These are phyloP conservation scores for Paramarasmius palmivorus DNA, from an alignment of 1,284 basidiomycete genomes.

Conservation along the genomic window DNA sequence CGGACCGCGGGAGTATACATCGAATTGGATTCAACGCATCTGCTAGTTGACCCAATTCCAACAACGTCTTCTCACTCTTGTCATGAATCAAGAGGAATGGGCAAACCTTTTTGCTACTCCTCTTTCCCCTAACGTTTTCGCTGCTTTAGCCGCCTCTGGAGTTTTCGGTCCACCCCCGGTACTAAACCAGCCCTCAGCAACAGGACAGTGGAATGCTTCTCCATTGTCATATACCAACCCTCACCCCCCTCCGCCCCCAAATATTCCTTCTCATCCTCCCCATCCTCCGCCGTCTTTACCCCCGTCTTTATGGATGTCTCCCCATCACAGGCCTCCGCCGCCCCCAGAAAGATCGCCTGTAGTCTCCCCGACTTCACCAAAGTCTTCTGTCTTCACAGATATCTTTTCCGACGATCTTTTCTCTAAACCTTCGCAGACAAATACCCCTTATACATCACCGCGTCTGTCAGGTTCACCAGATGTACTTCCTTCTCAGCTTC, in stretches of 20 bases:
- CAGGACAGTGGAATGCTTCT: slow-evolving; percentile 28
- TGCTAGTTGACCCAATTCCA: slow-evolving; percentile 17
- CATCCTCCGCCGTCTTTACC: slow-evolving; percentile 46
- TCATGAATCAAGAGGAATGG: slow-evolving; percentile 44
- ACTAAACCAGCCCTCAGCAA: slow-evolving; percentile 14
- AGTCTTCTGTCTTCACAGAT: slow-evolving; percentile 63
- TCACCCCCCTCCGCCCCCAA: slow-evolving; percentile 20
- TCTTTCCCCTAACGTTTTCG: slow-evolving; percentile 57
- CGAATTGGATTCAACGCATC: too few species aligned
- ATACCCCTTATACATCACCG: slow-evolving; percentile 62
- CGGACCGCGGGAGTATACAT: too few species aligned
- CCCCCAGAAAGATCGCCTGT: slow-evolving; percentile 19
- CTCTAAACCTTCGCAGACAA: slow-evolving; percentile 39
- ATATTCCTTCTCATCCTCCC: slow-evolving; percentile 25
- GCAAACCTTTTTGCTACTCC: slow-evolving; percentile 54
- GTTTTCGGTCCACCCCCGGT: slow-evolving; percentile 37
- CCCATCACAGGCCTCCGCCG: slow-evolving; percentile 36
- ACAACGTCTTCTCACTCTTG: too few species aligned
- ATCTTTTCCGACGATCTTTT: slow-evolving; percentile 74
- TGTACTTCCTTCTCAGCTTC: slow-evolving; percentile 39
- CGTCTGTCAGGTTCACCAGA: slow-evolving; percentile 68
- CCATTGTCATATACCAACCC: slow-evolving; percentile 18
- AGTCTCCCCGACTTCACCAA: slow-evolving; percentile 41
- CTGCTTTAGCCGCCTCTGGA: slow-evolving; percentile 59
- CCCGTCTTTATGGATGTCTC: slow-evolving; percentile 81